Evolutionary conservation across 805 yeast species (phyloP).

Genomic region (Vanderwaltozyma polyspora): DNA sequence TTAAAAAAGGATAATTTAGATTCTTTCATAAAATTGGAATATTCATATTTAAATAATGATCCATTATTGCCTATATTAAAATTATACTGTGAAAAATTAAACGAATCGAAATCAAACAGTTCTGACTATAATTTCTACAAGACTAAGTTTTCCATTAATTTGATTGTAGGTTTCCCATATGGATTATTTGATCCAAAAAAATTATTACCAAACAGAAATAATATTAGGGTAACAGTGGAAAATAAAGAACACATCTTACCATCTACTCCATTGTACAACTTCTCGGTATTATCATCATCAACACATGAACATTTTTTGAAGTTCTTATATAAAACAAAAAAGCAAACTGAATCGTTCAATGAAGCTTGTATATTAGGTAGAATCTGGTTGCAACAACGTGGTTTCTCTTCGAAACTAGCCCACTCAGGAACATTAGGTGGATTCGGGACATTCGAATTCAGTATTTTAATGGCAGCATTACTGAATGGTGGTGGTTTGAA

Average conservation of each 20-base stretch:
- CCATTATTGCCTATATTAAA: constrained; percentile 61
- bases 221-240: constrained; percentile 57
- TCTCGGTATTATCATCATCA: constrained; percentile 61
- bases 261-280: constrained; percentile 73
- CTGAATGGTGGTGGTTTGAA: constrained; percentile 71
- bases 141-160: constrained; percentile 59
- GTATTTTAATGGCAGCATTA: constrained; percentile 66
- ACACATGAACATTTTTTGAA: constrained; percentile 61
- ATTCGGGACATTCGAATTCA: constrained; percentile 87
- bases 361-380: constrained; percentile 84
- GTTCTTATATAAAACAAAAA: constrained; percentile 63
- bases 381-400: constrained; percentile 84
- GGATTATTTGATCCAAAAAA: constrained; percentile 65
- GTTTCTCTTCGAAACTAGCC: constrained; percentile 51
- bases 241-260: constrained; percentile 39
- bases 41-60: constrained; percentile 66
- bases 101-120: constrained; percentile 1
- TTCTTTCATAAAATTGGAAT: constrained; percentile 39
- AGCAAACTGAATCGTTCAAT: constrained; percentile 66
- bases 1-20: constrained; percentile 43
- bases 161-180: constrained; percentile 63
- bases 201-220: constrained; percentile 67
- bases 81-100: constrained; percentile 35
- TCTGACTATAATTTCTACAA: constrained; percentile 48
- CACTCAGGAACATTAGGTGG: constrained; percentile 50